Evolutionary conservation across 2,329 filamentous ascomycete species (phyloP).

Genomic region (Aspergillus sp.): DNA sequence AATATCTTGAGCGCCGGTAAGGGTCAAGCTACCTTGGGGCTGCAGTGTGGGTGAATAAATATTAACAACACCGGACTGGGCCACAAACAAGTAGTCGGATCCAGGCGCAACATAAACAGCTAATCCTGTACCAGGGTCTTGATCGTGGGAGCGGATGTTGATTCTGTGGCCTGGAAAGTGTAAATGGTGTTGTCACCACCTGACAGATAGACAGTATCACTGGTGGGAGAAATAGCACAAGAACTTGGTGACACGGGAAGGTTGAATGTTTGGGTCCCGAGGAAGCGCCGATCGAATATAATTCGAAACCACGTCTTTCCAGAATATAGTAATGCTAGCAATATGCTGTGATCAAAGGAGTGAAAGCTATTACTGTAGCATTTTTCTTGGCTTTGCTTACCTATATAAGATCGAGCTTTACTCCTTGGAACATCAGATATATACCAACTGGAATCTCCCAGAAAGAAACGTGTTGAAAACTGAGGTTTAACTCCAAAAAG

Average conservation of each 20-base stretch:
- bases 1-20: slow-evolving; percentile 38
- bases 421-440: no score
- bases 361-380: no score
- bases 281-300: no score
- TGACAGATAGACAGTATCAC: slow-evolving; percentile 26
- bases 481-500: no score
- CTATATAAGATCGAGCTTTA: no score
- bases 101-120: slow-evolving; percentile 35
- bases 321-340: no score
- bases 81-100: slow-evolving; percentile 40
- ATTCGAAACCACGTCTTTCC: no score
- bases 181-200: neutral
- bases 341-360: no score
- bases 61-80: slow-evolving; percentile 33
- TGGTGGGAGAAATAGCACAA: slow-evolving; percentile 38
- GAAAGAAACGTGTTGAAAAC: no score
- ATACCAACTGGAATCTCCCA: no score
- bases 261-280: slow-evolving; percentile 39
- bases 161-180: slow-evolving; percentile 36
- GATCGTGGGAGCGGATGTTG: slow-evolving; percentile 33
- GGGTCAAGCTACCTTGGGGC: slow-evolving; percentile 30
- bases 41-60: slow-evolving; percentile 36
- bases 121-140: slow-evolving; percentile 35
- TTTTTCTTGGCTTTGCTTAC: no score
- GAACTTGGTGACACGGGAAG: slow-evolving; percentile 40